Evolutionary conservation across 2,329 filamentous ascomycete species (phyloP).

Genomic region (Aureobasidium sp.): DNA sequence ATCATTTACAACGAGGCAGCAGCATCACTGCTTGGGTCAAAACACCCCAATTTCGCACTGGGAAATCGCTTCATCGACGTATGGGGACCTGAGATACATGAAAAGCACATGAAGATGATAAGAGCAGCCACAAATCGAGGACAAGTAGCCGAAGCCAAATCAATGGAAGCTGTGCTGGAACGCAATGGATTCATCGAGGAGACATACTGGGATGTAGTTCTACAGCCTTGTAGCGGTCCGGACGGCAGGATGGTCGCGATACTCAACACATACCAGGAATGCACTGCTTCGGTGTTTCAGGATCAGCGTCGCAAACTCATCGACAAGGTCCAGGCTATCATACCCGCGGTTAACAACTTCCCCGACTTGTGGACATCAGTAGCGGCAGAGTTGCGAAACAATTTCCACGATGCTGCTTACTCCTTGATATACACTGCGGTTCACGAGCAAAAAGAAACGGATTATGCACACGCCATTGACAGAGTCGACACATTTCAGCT

Average conservation of each 20-base stretch:
- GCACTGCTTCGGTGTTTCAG: constrained; percentile 10
- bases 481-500: constrained; percentile 10
- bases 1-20: constrained; percentile 34
- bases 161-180: constrained; percentile 4
- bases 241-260: constrained; percentile 16
- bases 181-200: constrained; percentile 25
- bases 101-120: constrained; percentile 12
- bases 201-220: constrained; percentile 25
- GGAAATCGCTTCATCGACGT: constrained; percentile 20
- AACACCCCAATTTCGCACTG: constrained; percentile 22
- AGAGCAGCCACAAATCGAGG: not conserved
- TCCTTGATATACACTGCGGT: constrained; percentile 18
- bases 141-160: not conserved
- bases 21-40: constrained; percentile 26
- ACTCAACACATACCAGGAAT: constrained; percentile 18
- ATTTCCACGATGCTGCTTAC: constrained; percentile 15
- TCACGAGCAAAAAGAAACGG: constrained; percentile 12
- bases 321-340: constrained; percentile 14
- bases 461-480: not conserved
- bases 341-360: constrained; percentile 9
- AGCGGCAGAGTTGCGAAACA: constrained; percentile 9
- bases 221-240: constrained; percentile 24
- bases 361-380: constrained; percentile 18
- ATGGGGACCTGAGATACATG: constrained; percentile 14
- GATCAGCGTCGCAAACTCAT: constrained; percentile 16